phyloP scores from a whole-genome alignment of 1,284 basidiomycete species.

The Xerocomus nothofagi region DNA sequence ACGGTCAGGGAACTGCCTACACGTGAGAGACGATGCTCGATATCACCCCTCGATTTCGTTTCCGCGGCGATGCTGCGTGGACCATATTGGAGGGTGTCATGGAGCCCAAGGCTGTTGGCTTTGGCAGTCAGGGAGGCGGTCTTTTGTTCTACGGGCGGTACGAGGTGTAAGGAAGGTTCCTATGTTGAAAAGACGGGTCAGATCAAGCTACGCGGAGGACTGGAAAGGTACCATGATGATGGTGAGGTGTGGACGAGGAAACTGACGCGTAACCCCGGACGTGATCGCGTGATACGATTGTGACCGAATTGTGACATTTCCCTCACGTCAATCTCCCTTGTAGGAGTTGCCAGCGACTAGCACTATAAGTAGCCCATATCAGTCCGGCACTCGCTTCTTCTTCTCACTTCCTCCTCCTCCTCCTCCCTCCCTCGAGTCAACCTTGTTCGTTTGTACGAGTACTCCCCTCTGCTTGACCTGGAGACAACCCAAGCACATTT shows the following conservation, averaged over 20 bases:
- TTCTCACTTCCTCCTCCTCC: neutral
- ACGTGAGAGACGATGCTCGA: conserved; percentile 68
- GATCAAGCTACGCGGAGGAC: neutral
- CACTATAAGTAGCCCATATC: conserved; percentile 22
- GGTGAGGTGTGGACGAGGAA: conserved; percentile 27
- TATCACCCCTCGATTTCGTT: conserved; percentile 51
- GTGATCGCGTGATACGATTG: conserved; percentile 24
- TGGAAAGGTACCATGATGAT: conserved; percentile 46
- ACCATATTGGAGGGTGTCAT: conserved; percentile 78
- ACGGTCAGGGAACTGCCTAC: conserved; percentile 41
- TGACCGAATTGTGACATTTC: conserved; percentile 28
- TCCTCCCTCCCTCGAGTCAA: neutral
- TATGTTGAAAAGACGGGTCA: conserved; percentile 28
- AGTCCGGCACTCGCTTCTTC: conserved; percentile 5
- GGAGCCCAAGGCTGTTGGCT: conserved; percentile 70
- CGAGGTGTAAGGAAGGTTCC: conserved; percentile 68
- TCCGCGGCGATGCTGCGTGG: conserved; percentile 74
- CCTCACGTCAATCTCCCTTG: conserved; percentile 13
- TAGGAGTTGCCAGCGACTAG: conserved; percentile 3
- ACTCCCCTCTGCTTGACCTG: neutral
- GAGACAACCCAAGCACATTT: neutral
- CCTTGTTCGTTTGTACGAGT: neutral
- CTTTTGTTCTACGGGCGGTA: conserved; percentile 57
- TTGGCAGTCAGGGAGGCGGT: conserved; percentile 69
- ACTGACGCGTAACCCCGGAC: conserved; percentile 29